Evolutionary conservation across 1,284 basidiomycete species (phyloP), one percentile per base, ranked within the genome.

Genomic region (Puccinia horiana): DNA sequence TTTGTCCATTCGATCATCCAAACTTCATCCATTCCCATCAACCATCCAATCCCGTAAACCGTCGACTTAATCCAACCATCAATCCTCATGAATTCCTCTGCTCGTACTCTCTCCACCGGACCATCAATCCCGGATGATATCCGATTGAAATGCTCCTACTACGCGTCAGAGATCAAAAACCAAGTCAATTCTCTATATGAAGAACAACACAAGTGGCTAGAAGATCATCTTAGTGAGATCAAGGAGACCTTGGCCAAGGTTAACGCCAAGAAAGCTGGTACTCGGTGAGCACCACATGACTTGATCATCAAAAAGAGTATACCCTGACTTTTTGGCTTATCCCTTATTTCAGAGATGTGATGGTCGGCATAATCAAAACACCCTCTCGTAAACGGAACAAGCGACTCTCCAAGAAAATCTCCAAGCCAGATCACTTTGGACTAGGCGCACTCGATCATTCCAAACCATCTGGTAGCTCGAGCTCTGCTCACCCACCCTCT

Each of bases 291-390:
- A 20, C 18, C 16, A 49, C 18, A 52, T 5, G 44, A 72, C 14
- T 2, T 18, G 26, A 9, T 29, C 16, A n/a, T n/a, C 26, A 12
- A 9, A 52, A 4, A 52, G 23, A 52, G 16, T 20, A 52, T 26
- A 56, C 40, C 61, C 32, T 70, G 0, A 16, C 23, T 44, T 23
- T 11, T 70, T 78, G 18, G n/a, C 40, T 40, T 52, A 32, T 40
- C 8, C 32, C 67, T 80, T 37, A 11, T 40, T 32, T 29, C 35
- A 82, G 80, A 52, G 44, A 73, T 29, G 80, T 54, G 9, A 76
- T 82, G 80, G 80, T 73, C 29, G 80, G 72, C 40, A 82, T 82
- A 23, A 82, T 82, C 73, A 82, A 82, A 56, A 82, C 80, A 0
- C 80, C 80, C 20, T 65, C 80, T 26, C 80, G 80, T 26, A 75